Conservation (phyloP, 2,329 filamentous ascomycete genomes). For the Clathrospora elynae region DNA sequence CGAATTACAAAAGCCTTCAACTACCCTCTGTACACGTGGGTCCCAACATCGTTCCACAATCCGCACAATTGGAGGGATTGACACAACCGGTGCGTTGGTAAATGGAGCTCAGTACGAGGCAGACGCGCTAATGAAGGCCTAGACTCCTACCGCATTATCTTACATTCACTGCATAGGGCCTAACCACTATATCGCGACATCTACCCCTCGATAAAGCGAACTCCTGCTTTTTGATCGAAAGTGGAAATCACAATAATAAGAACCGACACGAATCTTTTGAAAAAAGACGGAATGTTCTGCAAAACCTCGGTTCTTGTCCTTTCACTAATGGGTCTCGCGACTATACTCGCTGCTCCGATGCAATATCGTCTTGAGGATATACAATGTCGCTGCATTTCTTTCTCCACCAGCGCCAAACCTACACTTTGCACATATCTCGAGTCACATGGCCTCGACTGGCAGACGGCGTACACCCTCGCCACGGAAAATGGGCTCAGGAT, state of each 20-base stretch:
- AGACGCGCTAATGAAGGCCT: too few species aligned
- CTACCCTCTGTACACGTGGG: too few species aligned
- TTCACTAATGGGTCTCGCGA: slow-evolving; percentile 7
- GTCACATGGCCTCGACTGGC: slow-evolving; percentile 31
- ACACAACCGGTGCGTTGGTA: too few species aligned
- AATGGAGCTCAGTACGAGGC: too few species aligned
- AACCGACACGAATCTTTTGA: too few species aligned
- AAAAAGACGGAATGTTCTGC: slow-evolving; percentile 16
- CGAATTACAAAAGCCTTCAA: too few species aligned
- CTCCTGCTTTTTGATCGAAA: neutral
- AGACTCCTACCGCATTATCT: too few species aligned
- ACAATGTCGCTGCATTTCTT: slow-evolving; percentile 34
- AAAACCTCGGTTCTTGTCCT: slow-evolving; percentile 9
- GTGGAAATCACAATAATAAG: too few species aligned
- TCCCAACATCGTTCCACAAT: too few species aligned
- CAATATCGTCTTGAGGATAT: slow-evolving; percentile 25
- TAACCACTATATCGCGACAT: neutral
- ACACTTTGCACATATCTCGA: slow-evolving; percentile 28
- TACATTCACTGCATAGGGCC: too few species aligned
- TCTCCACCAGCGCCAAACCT: slow-evolving; percentile 25
- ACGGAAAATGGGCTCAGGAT: slow-evolving; percentile 29
- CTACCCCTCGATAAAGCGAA: slow-evolving; percentile 3
- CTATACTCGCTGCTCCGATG: slow-evolving; percentile 18
- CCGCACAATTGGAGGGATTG: too few species aligned
- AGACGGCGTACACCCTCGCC: slow-evolving; percentile 29